Evolutionary conservation across 768 basidiomycete genomes (phyloP).

Genomic region (Tylopilus balloui): DNA sequence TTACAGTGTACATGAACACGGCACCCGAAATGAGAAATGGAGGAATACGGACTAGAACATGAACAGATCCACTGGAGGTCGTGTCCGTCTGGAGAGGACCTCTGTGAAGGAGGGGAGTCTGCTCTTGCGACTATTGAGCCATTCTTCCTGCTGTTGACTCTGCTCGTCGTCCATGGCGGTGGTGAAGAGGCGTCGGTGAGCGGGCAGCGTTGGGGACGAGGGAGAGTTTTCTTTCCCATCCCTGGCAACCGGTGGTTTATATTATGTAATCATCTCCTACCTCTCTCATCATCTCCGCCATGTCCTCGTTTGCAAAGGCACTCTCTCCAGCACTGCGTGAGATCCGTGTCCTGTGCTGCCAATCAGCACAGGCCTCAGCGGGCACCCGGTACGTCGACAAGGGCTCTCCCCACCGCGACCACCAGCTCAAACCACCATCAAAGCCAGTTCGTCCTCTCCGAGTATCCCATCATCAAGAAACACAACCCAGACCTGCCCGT

Average conservation of each 20-base stretch:
- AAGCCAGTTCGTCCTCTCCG: conserved; percentile 76
- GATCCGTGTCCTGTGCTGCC: conserved; percentile 76
- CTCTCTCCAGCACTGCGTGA: conserved; percentile 77
- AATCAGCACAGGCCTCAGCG: conserved; percentile 68
- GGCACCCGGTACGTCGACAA: conserved; percentile 62
- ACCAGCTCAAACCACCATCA: conserved; percentile 1
- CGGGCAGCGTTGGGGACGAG: conserved; percentile 16
- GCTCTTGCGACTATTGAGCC: conserved; percentile 64
- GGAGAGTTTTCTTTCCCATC: conserved; percentile 13
- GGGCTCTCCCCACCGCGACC: neutral
- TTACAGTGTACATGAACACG: conserved; percentile 6
- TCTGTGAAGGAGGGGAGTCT: conserved; percentile 86
- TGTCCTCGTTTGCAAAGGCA: conserved; percentile 65
- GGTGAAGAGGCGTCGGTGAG: conserved; percentile 1
- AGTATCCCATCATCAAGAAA: conserved; percentile 73
- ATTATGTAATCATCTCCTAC: conserved; percentile 27
- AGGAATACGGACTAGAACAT: conserved; percentile 86
- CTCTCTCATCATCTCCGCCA: conserved; percentile 31
- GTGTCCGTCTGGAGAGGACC: conserved; percentile 84
- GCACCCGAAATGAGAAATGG: neutral
- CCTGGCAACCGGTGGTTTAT: conserved; percentile 8
- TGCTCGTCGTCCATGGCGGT: conserved; percentile 52
- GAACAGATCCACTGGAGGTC: conserved; percentile 96
- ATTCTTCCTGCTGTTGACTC: conserved; percentile 59
- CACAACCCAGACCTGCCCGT: conserved; percentile 85